phyloP scores from a whole-genome alignment of 257 asterid genomes.

The Anisodus acutangulus region DNA sequence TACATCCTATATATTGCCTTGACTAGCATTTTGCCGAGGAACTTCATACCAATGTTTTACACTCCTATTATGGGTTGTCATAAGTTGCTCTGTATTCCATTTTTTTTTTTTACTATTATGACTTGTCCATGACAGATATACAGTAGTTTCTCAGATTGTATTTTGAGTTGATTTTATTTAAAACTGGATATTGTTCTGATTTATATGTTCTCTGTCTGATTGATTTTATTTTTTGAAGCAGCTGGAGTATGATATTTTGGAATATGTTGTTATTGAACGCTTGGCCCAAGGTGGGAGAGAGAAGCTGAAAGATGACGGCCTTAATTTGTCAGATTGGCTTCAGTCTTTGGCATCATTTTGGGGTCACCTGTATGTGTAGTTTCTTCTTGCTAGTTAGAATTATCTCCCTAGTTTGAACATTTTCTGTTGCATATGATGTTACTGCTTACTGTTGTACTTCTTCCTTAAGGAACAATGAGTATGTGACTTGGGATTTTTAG shows the following conservation, averaged over 20 bases:
- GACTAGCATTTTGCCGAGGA: not conserved
- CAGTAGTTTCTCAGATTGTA: not conserved
- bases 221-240: slow-evolving; percentile 46
- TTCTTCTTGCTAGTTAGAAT: slow-evolving; percentile 34
- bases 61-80: slow-evolving; percentile 1
- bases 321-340: slow-evolving; percentile 98
- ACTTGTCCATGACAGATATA: slow-evolving; percentile 13
- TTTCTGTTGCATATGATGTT: slow-evolving; percentile 24
- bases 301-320: slow-evolving; percentile 98
- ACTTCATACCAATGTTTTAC: not conserved
- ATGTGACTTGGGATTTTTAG: not conserved
- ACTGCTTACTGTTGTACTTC: slow-evolving; percentile 26
- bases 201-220: slow-evolving; percentile 27
- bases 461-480: not conserved
- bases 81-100: not conserved
- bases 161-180: slow-evolving; percentile 15
- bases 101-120: not conserved
- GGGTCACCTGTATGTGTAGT: slow-evolving; percentile 95
- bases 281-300: slow-evolving; percentile 98
- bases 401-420: slow-evolving; percentile 36
- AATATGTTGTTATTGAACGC: slow-evolving; percentile 97
- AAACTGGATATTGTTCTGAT: not conserved
- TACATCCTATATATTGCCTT: slow-evolving; percentile 11
- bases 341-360: slow-evolving; percentile 99
- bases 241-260: slow-evolving; percentile 98